Evolutionary conservation across 306 rosid genomes (phyloP).

Genomic region (Calophaca sinica): DNA sequence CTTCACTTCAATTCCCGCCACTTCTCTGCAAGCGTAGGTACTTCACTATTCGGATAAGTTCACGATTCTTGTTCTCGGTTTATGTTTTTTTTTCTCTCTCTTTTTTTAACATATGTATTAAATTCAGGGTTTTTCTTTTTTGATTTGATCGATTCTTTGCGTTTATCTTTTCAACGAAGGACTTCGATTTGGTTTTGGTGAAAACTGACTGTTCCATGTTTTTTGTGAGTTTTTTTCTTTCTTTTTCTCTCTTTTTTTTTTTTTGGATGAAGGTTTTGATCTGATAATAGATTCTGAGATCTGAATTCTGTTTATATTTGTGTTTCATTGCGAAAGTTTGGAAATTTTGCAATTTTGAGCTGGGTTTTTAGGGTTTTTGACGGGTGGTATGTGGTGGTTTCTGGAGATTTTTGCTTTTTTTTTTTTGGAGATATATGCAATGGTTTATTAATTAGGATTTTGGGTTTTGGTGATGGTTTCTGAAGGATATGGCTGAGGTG

Average conservation of each 20-base stretch:
- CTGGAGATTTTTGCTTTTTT: conserved; percentile 41
- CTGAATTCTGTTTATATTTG: conserved; percentile 58
- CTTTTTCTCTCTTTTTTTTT: background rate
- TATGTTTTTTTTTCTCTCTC: background rate
- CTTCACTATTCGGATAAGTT: conserved; percentile 43
- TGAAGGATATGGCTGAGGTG: conserved; percentile 69
- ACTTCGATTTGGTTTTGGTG: conserved; percentile 43
- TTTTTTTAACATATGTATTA: background rate
- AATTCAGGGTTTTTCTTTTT: conserved; percentile 41
- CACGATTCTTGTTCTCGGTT: conserved; percentile 19
- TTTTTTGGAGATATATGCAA: conserved; percentile 28
- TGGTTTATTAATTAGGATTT: conserved; percentile 55
- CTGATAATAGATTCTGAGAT: conserved; percentile 67
- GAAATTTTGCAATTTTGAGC: conserved; percentile 38
- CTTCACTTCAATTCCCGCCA: conserved; percentile 83
- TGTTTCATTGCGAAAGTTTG: conserved; percentile 47
- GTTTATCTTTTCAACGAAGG: conserved; percentile 40
- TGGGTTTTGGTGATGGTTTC: conserved; percentile 60
- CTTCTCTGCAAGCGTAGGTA: conserved; percentile 66
- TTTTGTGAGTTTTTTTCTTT: conserved; percentile 18
- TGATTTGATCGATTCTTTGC: conserved; percentile 49
- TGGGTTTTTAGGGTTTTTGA: conserved; percentile 52
- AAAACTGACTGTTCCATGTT: conserved; percentile 45
- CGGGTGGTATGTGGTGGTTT: conserved; percentile 37
- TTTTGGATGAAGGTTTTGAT: conserved; percentile 50